Base-by-base conservation (phyloP, 1,284 basidiomycete species). In the Mycosarcoma maydis region DNA sequence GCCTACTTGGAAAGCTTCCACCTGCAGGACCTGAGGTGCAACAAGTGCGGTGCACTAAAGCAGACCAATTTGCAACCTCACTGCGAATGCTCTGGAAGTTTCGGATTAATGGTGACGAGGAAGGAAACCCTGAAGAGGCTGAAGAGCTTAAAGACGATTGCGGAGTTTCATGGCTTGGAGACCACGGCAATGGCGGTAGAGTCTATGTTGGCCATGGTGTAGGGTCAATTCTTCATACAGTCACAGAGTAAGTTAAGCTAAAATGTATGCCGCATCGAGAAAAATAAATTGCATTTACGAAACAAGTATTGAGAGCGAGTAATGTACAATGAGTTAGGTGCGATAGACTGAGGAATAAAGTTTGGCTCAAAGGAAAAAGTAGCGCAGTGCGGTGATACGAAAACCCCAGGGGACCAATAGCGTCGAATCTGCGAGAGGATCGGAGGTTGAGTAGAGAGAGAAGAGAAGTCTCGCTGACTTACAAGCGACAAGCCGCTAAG, bases 31-130 rank as follows among this genome's bases (percentile, higher is more conserved):
- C 53, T 83, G 14, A 61, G 81, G 9, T 98, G 96, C 82, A 83
- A 85, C 19, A 92, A 91, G 75, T 99, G 96, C 84, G 88, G 90
- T 75, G 90, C 92, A 83, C 87, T 95, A 60, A 91, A 91, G 73
- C 87, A 90, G 50, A 90, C 93, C 75, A 94, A 94, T 77, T 86
- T 97, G 27, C 90, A 91, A 13, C 85, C 88, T 53, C 90, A 90
- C 57, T 98, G 95, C 80, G 85, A 86, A 27, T 98, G 96, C 82
- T 44, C 92, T 7, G 95, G 94, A 16, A 26, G 51, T 2, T 81
- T 71, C 58, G 73, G 71, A 2, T 49, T 77, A 47, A 71, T 72
- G 50, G 57, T 70, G 6, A 72, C 67, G 29, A 47, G 72, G 24
- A 67, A 70, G 38, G 77, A 78, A 24, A 77, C 75, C 37, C 16